Evolutionary conservation across 2,329 filamentous ascomycete genomes (phyloP).

Genomic region (Nigrospora sphaerica): DNA sequence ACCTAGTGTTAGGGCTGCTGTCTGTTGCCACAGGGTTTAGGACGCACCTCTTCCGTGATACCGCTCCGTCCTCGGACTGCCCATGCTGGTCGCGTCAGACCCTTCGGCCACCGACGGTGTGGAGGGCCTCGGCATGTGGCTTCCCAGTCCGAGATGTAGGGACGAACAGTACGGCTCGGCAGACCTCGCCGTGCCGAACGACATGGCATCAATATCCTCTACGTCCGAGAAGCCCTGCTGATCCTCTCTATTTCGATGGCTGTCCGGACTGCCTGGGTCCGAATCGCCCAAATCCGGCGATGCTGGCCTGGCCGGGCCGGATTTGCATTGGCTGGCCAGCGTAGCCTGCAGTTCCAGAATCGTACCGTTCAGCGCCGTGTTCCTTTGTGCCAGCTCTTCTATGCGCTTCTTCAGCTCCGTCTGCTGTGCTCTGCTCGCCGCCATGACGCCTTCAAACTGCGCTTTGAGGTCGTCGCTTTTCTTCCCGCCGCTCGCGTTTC

Average conservation of each 20-base stretch:
- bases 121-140: conserved; percentile 24
- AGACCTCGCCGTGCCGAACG: conserved; percentile 36
- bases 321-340: conserved; percentile 12
- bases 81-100: conserved; percentile 14
- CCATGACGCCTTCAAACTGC: conserved; percentile 36
- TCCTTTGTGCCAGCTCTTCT: conserved; percentile 41
- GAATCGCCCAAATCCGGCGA: conserved; percentile 25
- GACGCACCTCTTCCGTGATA: conserved; percentile 39
- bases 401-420: conserved; percentile 47
- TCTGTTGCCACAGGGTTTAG: conserved; percentile 23
- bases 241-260: conserved; percentile 27
- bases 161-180: conserved; percentile 25
- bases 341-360: conserved; percentile 39
- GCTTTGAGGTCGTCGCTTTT: conserved; percentile 24
- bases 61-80: conserved; percentile 29
- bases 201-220: conserved; percentile 32
- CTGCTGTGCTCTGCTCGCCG: conserved; percentile 46
- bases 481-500: conserved; percentile 16
- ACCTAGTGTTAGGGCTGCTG: conserved; percentile 7
- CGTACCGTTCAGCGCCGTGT: conserved; percentile 42
- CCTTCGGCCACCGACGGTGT: conserved; percentile 28
- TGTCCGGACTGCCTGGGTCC: conserved; percentile 29
- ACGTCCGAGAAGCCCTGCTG: conserved; percentile 35
- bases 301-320: conserved; percentile 6
- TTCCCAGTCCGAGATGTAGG: conserved; percentile 8